Percentiles rank a stretch among this genome's conserved stretches.
phyloP scores from a whole-genome alignment of 1,284 basidiomycete genomes.

The Ustilago hordei region DNA sequence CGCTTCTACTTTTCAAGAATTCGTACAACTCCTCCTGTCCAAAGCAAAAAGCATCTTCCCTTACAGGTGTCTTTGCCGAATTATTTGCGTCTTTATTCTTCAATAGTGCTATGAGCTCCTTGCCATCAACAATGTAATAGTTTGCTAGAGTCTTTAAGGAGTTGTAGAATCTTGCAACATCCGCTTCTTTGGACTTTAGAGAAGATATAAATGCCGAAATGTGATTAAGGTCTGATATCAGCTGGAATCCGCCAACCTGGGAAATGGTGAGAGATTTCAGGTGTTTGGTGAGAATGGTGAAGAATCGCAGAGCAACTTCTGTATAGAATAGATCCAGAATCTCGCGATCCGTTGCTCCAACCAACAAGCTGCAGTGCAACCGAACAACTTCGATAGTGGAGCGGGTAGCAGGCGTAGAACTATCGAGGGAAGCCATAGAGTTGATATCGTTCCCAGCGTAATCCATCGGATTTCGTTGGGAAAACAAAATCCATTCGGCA shows the following conservation, averaged over 20 bases:
- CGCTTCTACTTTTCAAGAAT: slow-evolving; percentile 43
- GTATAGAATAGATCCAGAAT: slow-evolving; percentile 97
- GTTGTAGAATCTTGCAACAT: slow-evolving; percentile 86
- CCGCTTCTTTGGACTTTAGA: slow-evolving; percentile 70
- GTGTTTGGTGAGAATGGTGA: slow-evolving; percentile 91
- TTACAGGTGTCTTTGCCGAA: slow-evolving; percentile 5
- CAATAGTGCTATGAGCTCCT: slow-evolving; percentile 77
- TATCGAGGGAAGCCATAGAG: slow-evolving; percentile 66
- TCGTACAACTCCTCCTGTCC: slow-evolving; percentile 78
- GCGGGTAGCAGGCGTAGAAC: slow-evolving; percentile 84
- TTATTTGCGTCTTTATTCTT: slow-evolving; percentile 16
- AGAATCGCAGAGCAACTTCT: slow-evolving; percentile 91
- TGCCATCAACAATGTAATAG: slow-evolving; percentile 79
- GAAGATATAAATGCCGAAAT: slow-evolving; percentile 85
- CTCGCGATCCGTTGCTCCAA: slow-evolving; percentile 93
- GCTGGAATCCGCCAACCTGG: slow-evolving; percentile 89
- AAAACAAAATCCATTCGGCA: slow-evolving; percentile 91
- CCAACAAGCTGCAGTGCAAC: slow-evolving; percentile 88
- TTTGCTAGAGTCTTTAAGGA: slow-evolving; percentile 96
- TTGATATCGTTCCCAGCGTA: slow-evolving; percentile 72
- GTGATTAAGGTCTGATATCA: slow-evolving; percentile 94
- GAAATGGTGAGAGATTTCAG: slow-evolving; percentile 97
- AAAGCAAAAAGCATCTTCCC: slow-evolving; percentile 35
- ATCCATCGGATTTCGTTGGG: slow-evolving; percentile 83
- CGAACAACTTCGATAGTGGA: slow-evolving; percentile 87